Conservation (phyloP, 2,329 filamentous ascomycete species). For the Botryosphaeria dothidea region DNA sequence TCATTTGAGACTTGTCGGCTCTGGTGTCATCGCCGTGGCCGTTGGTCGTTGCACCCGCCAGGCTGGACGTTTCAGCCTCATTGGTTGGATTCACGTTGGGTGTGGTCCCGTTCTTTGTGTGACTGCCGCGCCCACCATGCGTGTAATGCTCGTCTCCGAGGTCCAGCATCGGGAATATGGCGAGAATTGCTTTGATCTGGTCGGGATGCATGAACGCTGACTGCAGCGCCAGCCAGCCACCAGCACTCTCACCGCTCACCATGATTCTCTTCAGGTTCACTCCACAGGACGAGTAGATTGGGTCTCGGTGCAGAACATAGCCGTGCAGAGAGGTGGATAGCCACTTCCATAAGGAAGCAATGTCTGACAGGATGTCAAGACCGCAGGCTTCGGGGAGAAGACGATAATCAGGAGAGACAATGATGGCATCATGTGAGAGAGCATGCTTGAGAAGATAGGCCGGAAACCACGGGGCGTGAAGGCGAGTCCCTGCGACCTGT, state of each 20-base stretch:
- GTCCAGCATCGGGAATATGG: conserved; percentile 8
- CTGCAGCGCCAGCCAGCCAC: conserved; percentile 41
- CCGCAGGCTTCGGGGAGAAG: conserved; percentile 53
- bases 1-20: neutral
- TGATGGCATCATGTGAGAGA: conserved; percentile 43
- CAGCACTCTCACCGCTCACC: conserved; percentile 39
- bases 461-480: conserved; percentile 33
- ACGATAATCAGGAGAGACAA: conserved; percentile 52
- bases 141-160: conserved; percentile 24
- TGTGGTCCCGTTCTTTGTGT: neutral
- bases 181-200: neutral
- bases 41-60: no score
- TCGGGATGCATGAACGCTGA: conserved; percentile 18
- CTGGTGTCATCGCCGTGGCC: neutral
- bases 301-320: conserved; percentile 17
- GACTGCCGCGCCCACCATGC: conserved; percentile 27
- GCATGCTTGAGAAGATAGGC: conserved; percentile 41
- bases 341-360: conserved; percentile 53
- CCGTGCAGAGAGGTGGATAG: conserved; percentile 28
- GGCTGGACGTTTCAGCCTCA: neutral
- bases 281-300: conserved; percentile 22
- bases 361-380: conserved; percentile 49
- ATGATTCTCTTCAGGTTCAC: conserved; percentile 32
- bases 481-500: conserved; percentile 30
- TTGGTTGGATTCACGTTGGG: neutral